Evolutionary conservation across 805 yeast genomes (phyloP).

Genomic region (Clavispora fructus): DNA sequence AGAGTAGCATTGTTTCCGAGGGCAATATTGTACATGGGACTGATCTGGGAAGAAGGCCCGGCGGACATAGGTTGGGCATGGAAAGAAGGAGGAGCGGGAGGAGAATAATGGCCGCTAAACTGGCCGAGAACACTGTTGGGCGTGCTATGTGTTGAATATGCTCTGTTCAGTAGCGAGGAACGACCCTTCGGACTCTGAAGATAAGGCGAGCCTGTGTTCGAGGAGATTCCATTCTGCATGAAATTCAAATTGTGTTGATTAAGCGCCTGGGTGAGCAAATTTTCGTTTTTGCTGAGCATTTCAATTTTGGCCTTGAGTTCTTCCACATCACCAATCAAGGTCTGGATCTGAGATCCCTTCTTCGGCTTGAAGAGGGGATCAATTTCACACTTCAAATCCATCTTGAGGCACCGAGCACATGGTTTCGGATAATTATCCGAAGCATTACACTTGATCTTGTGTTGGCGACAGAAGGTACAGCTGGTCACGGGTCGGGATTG

Average conservation of each 20-base stretch:
- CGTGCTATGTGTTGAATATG: slow-evolving; percentile 5
- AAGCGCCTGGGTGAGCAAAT: slow-evolving; percentile 59
- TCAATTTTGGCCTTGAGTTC: slow-evolving; percentile 71
- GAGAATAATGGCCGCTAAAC: slow-evolving; percentile 8
- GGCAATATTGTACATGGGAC: slow-evolving; percentile 6
- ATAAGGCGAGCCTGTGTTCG: slow-evolving; percentile 9
- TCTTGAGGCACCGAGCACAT: slow-evolving; percentile 76
- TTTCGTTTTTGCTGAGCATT: slow-evolving; percentile 57
- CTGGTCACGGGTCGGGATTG: slow-evolving; percentile 76
- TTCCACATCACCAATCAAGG: slow-evolving; percentile 78
- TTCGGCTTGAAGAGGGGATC: slow-evolving; percentile 90
- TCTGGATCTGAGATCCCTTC: slow-evolving; percentile 85
- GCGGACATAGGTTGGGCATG: not conserved
- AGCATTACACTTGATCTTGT: slow-evolving; percentile 90
- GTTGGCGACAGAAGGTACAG: slow-evolving; percentile 92
- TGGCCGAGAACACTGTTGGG: slow-evolving; percentile 13
- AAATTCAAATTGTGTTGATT: slow-evolving; percentile 37
- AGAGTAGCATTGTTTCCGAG: slow-evolving; percentile 12
- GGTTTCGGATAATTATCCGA: slow-evolving; percentile 75
- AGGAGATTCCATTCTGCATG: slow-evolving; percentile 17
- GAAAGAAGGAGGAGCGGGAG: not conserved
- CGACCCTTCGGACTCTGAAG: slow-evolving; percentile 4
- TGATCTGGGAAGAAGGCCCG: not conserved
- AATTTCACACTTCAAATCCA: slow-evolving; percentile 77
- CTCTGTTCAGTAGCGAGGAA: slow-evolving; percentile 4